Conservation (phyloP, 2,329 filamentous ascomycete genomes). For the Tolypocladium nubicola region DNA sequence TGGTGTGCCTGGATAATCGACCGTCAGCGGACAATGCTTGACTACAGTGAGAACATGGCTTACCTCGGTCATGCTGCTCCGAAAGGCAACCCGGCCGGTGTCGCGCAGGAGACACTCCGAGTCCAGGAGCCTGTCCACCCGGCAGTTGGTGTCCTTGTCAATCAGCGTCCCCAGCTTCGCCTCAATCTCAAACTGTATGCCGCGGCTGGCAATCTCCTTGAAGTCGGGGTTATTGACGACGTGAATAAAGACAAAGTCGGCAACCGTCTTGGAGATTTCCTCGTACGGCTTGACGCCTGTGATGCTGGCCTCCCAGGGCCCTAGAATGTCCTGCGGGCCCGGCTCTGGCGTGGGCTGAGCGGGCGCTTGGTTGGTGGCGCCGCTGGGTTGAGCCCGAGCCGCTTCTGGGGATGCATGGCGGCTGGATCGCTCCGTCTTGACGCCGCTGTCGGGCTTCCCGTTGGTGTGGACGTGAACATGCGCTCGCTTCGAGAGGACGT, state of each 20-base stretch:
- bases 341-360: slow-evolving; percentile 15
- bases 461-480: slow-evolving; percentile 24
- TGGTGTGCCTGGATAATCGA: slow-evolving; percentile 55
- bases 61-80: slow-evolving; percentile 86
- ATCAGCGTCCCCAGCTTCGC: slow-evolving; percentile 82
- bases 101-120: slow-evolving; percentile 62
- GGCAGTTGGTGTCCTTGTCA: slow-evolving; percentile 58
- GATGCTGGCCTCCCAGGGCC: slow-evolving; percentile 57
- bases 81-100: slow-evolving; percentile 56
- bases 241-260: slow-evolving; percentile 67
- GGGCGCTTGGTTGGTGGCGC: slow-evolving; percentile 5
- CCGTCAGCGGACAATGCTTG: slow-evolving; percentile 3
- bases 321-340: slow-evolving; percentile 28
- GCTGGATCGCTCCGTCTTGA: slow-evolving; percentile 23
- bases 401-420: slow-evolving; percentile 36
- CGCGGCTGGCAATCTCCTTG: slow-evolving; percentile 49
- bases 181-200: slow-evolving; percentile 81
- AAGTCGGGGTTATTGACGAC: slow-evolving; percentile 59
- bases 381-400: slow-evolving; percentile 10
- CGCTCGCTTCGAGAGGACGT: slow-evolving; percentile 29
- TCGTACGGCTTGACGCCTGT: slow-evolving; percentile 61
- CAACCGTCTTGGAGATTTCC: slow-evolving; percentile 63
- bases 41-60: slow-evolving; percentile 7
- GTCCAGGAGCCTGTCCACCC: slow-evolving; percentile 55
- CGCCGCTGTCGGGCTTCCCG: slow-evolving; percentile 22